Base-by-base conservation (phyloP, 1,284 basidiomycete genomes). In the Rhodofomes roseus region DNA sequence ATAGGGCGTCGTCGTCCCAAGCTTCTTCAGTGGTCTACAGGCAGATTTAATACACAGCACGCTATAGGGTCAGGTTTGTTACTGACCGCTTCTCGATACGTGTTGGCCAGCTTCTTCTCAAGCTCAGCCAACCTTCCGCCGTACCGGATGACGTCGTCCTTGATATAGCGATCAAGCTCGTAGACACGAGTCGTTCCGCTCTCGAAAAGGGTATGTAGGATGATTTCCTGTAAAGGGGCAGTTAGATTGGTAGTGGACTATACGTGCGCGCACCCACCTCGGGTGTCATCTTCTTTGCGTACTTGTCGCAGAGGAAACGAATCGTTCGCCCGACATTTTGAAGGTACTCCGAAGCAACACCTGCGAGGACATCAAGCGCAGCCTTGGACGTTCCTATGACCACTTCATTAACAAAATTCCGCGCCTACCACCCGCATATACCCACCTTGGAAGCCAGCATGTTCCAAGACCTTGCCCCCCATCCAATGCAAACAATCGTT, bases 391-490 rank as follows among this genome's bases (percentile, higher is more conserved):
- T 73, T 11, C 88, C 89, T 89, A 57, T 46, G 56, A 20, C 56
- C 44, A 66, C 55, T 34, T 4, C 56, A 18, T 56, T 27, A 39
- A 8, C 4, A 22, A 8, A 39, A 51, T 44, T 43, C 51, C 12
- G 23, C n/a, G 14, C 18, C 60, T 54, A n/a, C 23, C 1, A 14
- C 60, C 58, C 4, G 11, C 31, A 34, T 14, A 16, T 54, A 71
- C 84, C 59, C 58, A 90, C 94, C 92, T 79, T 96, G 94, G 70
- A 97, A 96, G 1, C 94, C 95, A 39, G 83, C 81, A 76, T 96
- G 95, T 62, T 94, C 92, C 63, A 96, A 71, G 53, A 96, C 78
- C 71, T 90, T 91, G 53, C 81, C 79, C 12, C 82, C 77, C 79
- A 85, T 81, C 90, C 90, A 92, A 63, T 78, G 74, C 63, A 90